Percentiles rank a stretch among this genome's conserved stretches.
Evolutionary conservation across 1,284 basidiomycete genomes (phyloP).

Genomic region (Ustilago cynodontis): DNA sequence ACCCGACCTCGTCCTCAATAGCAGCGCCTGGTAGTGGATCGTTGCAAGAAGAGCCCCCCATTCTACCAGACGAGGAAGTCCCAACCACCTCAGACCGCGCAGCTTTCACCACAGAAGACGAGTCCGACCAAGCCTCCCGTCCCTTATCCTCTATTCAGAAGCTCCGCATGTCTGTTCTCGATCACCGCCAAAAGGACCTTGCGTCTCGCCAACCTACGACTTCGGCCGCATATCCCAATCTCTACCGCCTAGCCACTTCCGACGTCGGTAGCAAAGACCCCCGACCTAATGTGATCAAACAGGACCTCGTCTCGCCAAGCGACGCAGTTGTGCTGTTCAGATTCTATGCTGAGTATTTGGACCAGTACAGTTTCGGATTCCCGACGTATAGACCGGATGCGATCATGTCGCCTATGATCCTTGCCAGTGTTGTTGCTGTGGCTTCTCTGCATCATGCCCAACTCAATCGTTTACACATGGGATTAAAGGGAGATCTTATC

Average conservation of each 20-base stretch:
- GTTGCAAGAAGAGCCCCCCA: conserved; percentile 16
- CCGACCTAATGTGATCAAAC: conserved; percentile 42
- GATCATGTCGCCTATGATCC: conserved; percentile 51
- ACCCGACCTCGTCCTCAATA: background rate
- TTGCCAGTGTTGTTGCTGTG: conserved; percentile 28
- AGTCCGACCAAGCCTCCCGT: conserved; percentile 29
- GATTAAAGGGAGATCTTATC: conserved; percentile 32
- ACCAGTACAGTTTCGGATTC: conserved; percentile 46
- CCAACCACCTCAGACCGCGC: background rate
- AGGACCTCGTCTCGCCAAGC: conserved; percentile 29
- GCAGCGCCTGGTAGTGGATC: conserved; percentile 1
- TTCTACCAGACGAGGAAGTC: background rate
- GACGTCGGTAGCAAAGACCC: conserved; percentile 43
- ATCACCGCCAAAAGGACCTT: conserved; percentile 32
- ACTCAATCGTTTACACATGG: conserved; percentile 30
- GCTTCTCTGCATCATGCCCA: conserved; percentile 43
- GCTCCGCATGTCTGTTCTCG: conserved; percentile 38
- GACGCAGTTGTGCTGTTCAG: conserved; percentile 39
- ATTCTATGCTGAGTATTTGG: conserved; percentile 47
- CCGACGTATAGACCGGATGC: conserved; percentile 39
- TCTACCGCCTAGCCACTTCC: conserved; percentile 31
- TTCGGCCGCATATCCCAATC: conserved; percentile 31
- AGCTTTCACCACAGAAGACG: conserved; percentile 33
- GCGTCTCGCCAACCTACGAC: background rate
- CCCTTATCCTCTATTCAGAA: conserved; percentile 38